Evolutionary conservation across 1,139 yeast genomes (phyloP).

Genomic region (Sugiyamaella japonica): DNA sequence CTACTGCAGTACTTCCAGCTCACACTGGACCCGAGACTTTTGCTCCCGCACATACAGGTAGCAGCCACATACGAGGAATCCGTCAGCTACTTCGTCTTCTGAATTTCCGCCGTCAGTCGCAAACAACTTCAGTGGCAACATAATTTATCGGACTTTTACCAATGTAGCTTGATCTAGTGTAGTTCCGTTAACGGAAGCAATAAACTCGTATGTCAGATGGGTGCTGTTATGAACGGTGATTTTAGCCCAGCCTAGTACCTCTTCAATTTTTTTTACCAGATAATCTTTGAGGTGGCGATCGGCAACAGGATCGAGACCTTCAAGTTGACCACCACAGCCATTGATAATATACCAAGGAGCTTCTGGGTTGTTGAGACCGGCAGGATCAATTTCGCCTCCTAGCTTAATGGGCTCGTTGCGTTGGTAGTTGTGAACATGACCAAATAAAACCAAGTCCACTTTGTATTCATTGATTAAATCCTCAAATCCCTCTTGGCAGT

Average conservation of each 20-base stretch:
- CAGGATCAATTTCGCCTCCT: conserved; percentile 31
- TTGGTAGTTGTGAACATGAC: conserved; percentile 38
- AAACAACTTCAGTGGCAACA: background rate
- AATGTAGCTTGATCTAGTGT: conserved; percentile 37
- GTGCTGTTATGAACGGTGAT: conserved; percentile 54
- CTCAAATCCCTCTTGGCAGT: conserved; percentile 37
- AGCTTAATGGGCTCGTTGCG: conserved; percentile 32
- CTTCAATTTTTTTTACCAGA: conserved; percentile 25
- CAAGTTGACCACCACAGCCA: conserved; percentile 38
- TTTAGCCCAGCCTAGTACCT: conserved; percentile 40
- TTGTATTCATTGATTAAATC: conserved; percentile 29
- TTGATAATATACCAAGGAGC: conserved; percentile 38
- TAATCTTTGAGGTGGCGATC: conserved; percentile 22
- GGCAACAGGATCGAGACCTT: conserved; percentile 33
- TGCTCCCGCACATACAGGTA: background rate
- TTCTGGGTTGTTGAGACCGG: conserved; percentile 35
- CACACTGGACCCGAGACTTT: background rate
- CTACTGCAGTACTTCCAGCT: background rate
- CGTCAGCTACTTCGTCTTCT: background rate
- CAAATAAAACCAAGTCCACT: conserved; percentile 36
- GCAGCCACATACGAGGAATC: background rate
- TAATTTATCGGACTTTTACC: conserved; percentile 25
- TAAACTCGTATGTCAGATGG: conserved; percentile 46
- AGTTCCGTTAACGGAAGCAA: conserved; percentile 44
- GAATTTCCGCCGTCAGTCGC: background rate